Conservation (phyloP, 2,329 filamentous ascomycete species). For the Fonsecaea nubica region DNA sequence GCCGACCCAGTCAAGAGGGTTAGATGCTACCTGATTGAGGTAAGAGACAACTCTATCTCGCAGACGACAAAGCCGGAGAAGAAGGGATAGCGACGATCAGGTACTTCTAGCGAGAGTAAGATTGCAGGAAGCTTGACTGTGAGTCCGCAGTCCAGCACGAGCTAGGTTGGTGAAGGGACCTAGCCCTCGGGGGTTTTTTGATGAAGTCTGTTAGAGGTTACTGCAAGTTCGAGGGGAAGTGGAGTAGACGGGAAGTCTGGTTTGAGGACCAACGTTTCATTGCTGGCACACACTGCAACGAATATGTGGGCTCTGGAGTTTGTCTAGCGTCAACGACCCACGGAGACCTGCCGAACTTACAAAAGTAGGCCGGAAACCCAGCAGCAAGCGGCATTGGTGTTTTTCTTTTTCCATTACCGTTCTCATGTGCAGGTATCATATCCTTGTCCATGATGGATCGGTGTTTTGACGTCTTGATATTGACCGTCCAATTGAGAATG, state of each 20-base stretch:
- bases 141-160: constrained; percentile 13
- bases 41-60: constrained; percentile 23
- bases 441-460: background rate
- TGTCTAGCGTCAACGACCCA: background rate
- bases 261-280: constrained; percentile 29
- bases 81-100: constrained; percentile 19
- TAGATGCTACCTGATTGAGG: constrained; percentile 17
- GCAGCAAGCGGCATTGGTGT: background rate
- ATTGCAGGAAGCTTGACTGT: constrained; percentile 30
- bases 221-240: constrained; percentile 33
- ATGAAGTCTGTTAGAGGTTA: constrained; percentile 30
- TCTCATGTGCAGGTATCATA: background rate
- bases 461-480: constrained; percentile 19
- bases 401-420: background rate
- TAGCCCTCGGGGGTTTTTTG: constrained; percentile 21
- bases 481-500: constrained; percentile 26
- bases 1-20: constrained; percentile 13
- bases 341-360: constrained; percentile 2
- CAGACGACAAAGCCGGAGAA: constrained; percentile 25
- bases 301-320: background rate
- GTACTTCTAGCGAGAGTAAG: constrained; percentile 21
- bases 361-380: background rate
- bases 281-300: constrained; percentile 5
- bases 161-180: constrained; percentile 6
- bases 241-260: constrained; percentile 24